phyloP scores from a whole-genome alignment of 1,284 basidiomycete genomes.

The Caloboletus firmus region DNA sequence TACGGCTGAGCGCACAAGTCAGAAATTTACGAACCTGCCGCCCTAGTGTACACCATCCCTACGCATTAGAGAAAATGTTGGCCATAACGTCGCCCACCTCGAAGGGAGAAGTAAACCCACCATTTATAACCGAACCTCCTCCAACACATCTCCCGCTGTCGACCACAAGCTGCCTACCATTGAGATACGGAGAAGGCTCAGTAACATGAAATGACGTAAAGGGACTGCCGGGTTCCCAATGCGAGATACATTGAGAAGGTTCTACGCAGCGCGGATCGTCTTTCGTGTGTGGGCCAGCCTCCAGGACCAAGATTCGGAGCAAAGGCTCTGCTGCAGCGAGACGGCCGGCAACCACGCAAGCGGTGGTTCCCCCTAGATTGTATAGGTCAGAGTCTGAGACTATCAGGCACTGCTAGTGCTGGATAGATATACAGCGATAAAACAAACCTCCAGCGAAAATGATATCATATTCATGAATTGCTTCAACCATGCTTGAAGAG shows the following conservation, averaged over 20 bases:
- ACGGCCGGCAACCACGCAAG: constrained; percentile 44
- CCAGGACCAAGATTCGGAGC: constrained; percentile 43
- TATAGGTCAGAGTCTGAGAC: not conserved
- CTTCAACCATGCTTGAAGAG: constrained; percentile 8
- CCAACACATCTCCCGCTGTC: constrained; percentile 53
- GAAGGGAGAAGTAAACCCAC: constrained; percentile 35
- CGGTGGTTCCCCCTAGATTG: constrained; percentile 42
- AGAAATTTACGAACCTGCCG: constrained; percentile 22
- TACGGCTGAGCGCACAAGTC: not conserved
- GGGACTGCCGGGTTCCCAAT: constrained; percentile 26
- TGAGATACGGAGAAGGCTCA: constrained; percentile 44
- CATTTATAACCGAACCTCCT: constrained; percentile 59
- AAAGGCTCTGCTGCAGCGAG: constrained; percentile 43
- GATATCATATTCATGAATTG: constrained; percentile 23
- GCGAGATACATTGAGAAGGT: constrained; percentile 34
- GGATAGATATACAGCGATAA: constrained; percentile 1
- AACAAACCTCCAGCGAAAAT: constrained; percentile 33
- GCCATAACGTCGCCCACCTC: not conserved
- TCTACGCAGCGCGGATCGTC: constrained; percentile 33
- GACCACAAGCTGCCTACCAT: constrained; percentile 44
- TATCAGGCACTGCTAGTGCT: not conserved
- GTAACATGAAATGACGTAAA: constrained; percentile 45
- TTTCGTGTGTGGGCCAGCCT: constrained; percentile 39
- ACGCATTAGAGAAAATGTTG: constrained; percentile 2
- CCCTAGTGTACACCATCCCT: constrained; percentile 57